Evolutionary conservation across 768 basidiomycete species (phyloP), one percentile per base, ranked within the genome.

Genomic region (Psilocybe sp.): DNA sequence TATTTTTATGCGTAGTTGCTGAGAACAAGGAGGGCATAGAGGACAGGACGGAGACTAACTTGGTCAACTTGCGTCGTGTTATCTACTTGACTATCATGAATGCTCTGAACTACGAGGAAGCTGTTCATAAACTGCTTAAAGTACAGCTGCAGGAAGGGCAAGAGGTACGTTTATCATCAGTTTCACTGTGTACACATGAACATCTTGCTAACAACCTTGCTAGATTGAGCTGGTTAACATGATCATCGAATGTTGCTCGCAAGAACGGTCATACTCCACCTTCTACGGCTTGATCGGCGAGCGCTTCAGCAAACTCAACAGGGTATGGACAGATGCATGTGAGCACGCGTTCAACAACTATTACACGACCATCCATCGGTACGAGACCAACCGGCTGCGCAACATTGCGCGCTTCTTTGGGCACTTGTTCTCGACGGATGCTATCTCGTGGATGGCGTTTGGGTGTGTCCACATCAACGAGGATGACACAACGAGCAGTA

Each of bases 11-110:
- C 52, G 4, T 51, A 87, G 85, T 76, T 23, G 88, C 80, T 0
- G 86, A 83, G 53, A 85, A 87, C 2, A 93, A 88, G 62, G 81
- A 89, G 68, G 94, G 86, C 28, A 98, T 99, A 44, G 85, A 95
- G 62, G 97, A 99, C 66, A 83, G 83, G 56, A 98, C 97, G 0
- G 93, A 90, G 65, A 97, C 94, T 13, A 97, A 97, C 64, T 73
- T 98, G 48, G 93, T 98, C 66, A 98, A 98, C 68, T 71, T 99
- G 44, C 86, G 97, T 44, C 82, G 94, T 60, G 80, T 83, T 18
- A 98, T 99, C 65, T 99, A 99, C 66, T 71, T 99, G 55, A 97
- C 97, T 0, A 96, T 98, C 75, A 98, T 98, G 96, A 98, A 98
- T 63, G 92, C 94, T 40, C 78, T 98, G 51, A 94, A 92, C 67